phyloP scores from a whole-genome alignment of 768 basidiomycete species.

The Lanmaoa pseudosensibilis region DNA sequence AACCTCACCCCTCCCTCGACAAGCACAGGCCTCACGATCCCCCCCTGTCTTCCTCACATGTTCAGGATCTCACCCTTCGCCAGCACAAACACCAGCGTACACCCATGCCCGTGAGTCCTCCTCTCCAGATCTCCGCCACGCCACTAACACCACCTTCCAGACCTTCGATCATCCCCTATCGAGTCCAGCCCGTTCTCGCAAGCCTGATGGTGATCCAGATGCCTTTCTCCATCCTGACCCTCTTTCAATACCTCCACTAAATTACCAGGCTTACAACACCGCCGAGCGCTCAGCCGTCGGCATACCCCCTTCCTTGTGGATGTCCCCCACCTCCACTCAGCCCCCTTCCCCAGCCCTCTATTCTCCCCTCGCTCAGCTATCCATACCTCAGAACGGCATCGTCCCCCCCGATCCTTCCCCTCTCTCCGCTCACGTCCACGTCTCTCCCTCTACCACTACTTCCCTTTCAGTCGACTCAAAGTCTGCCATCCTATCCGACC shows the following conservation, averaged over 20 bases:
- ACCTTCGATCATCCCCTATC: constrained; percentile 21
- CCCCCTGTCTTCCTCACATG: constrained; percentile 13
- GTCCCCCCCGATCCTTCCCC: constrained; percentile 33
- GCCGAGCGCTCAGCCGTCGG: constrained; percentile 53
- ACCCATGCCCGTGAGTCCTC: constrained; percentile 13
- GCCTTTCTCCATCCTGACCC: constrained; percentile 17
- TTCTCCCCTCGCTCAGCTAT: constrained; percentile 40
- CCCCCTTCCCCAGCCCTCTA: constrained; percentile 44
- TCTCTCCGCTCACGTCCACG: constrained; percentile 35
- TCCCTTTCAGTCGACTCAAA: constrained; percentile 53
- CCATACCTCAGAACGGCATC: constrained; percentile 36
- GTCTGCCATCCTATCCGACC: constrained; percentile 63
- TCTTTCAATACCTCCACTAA: constrained; percentile 18
- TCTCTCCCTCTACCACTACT: constrained; percentile 44
- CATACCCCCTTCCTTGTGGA: constrained; percentile 79
- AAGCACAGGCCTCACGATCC: constrained; percentile 27
- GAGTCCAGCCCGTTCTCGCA: constrained; percentile 10
- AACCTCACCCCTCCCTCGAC: constrained; percentile 30
- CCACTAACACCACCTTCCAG: constrained; percentile 14
- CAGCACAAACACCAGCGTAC: constrained; percentile 21
- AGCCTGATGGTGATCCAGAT: constrained; percentile 12
- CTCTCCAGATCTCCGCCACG: neutral
- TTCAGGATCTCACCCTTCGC: constrained; percentile 8
- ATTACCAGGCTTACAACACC: constrained; percentile 31
- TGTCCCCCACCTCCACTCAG: constrained; percentile 65